Base-by-base conservation (phyloP, 2,329 filamentous ascomycete genomes). In the Bipolaris oryzae region DNA sequence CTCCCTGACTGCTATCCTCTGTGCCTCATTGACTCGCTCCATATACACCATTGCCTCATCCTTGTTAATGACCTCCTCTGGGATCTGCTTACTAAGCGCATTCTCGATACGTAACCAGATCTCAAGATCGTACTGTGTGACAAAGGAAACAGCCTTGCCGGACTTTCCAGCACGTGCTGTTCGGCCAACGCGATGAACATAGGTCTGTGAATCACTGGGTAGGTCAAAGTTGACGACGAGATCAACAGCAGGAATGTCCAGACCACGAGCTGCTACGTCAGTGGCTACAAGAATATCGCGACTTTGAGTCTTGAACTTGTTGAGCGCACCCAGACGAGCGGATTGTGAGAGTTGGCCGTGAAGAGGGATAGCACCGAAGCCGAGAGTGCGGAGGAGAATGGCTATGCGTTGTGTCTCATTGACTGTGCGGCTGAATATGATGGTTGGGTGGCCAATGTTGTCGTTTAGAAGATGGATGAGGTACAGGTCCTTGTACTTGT, bases 291-390 rank as follows among this genome's bases (percentile, higher is more conserved):
- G 85, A 37, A 99, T 94, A 63, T 96, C 87, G 39, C 92, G 84
- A n/a, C 84, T 86, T 7, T 88, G 87, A 3, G 89, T 82, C 52
- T 89, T 88, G 82, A 99, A 98, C 74, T 98, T 98, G 74, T 90
- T 91, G 7, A 99, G 81, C 0, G 95, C 91, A 6, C 92, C 93
- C 0, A 98, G 80, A 64, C 95, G 91, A 15, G 91, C 85, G 1
- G 90, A 91, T 75, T 99, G 95, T 1, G 88, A 92, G 48, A 99
- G 85, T 72, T 96, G 91, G 7, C 94, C 95, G 77, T 99, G 94
- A 0, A 99, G 84, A 0, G 95, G 94, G 58, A 98, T 95, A 3
- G 93, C 94, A 38, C 89, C 88, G 72, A 97, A 95, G 25, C 93
- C 94, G 3, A 99, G 85, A 0, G 88, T 84, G 46, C 94, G 87